These are phyloP conservation scores for Vitis rupestris DNA, from an alignment of 164 flowering plant species.

Conservation along the genomic window DNA sequence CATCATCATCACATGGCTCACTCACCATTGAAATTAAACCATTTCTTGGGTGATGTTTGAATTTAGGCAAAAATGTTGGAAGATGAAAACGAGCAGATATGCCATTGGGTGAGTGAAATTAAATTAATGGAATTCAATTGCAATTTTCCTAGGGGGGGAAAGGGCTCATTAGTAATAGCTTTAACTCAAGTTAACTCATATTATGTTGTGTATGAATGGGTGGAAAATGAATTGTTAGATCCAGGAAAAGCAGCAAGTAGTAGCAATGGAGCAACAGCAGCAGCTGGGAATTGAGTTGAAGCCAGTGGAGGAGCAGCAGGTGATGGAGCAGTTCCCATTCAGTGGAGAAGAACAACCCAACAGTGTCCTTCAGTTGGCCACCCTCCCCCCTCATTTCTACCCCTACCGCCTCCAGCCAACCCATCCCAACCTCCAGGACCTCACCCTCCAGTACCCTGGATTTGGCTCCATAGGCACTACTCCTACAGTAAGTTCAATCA, in stretches of 20 bases:
- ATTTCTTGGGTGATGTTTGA: not conserved
- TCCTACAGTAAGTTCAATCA: no score
- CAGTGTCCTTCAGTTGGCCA: slow-evolving; percentile 42
- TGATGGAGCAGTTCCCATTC: slow-evolving; percentile 45
- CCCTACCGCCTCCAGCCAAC: slow-evolving; percentile 45
- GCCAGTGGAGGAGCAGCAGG: slow-evolving; percentile 23
- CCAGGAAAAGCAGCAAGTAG: slow-evolving; percentile 31
- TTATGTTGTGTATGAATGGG: no score
- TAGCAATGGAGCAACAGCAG: slow-evolving; percentile 19
- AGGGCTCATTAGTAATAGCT: no score
- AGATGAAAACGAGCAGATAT: slow-evolving; percentile 36
- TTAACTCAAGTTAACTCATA: no score
- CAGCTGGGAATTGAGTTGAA: slow-evolving; percentile 25
- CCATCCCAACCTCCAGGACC: slow-evolving; percentile 53
- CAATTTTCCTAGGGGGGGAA: no score
- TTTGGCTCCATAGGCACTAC: not conserved
- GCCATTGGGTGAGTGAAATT: slow-evolving; percentile 21
- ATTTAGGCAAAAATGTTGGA: slow-evolving; percentile 39
- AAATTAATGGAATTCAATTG: not conserved
- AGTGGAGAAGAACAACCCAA: slow-evolving; percentile 36
- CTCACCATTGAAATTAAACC: not conserved
- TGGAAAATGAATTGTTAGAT: slow-evolving; percentile 5
- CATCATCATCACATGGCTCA: no score
- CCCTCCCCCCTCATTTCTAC: slow-evolving; percentile 22
- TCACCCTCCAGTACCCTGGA: slow-evolving; percentile 15